These are phyloP conservation scores for Apophysomyces ossiformis DNA, from an alignment of 371 early-diverging fungal genomes.

Conservation along the genomic window DNA sequence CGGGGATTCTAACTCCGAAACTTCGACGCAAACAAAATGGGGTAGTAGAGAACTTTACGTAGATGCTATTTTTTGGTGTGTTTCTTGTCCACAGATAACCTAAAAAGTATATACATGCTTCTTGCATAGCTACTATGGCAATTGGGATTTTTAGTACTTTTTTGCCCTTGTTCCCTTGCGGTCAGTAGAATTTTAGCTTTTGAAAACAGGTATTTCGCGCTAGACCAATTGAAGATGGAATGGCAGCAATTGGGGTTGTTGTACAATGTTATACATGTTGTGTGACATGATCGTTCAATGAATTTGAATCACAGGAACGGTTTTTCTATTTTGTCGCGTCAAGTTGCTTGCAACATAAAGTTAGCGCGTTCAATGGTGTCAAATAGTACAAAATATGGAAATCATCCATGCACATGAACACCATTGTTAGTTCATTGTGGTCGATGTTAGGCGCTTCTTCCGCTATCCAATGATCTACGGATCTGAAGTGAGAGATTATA, in stretches of 20 bases:
- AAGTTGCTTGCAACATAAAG: too few relatives aligned
- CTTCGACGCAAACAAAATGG: not conserved
- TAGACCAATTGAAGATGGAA: conserved; percentile 3
- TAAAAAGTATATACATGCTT: too few relatives aligned
- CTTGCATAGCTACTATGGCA: too few relatives aligned
- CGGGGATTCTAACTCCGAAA: not conserved
- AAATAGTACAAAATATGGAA: conserved; percentile 1
- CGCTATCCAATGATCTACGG: not conserved
- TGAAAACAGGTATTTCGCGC: not conserved
- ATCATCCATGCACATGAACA: not conserved
- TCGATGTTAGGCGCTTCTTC: not conserved
- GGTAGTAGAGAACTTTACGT: too few relatives aligned
- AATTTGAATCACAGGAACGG: not conserved
- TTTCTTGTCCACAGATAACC: too few relatives aligned
- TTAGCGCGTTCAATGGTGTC: not conserved
- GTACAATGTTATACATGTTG: not conserved
- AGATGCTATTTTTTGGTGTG: too few relatives aligned
- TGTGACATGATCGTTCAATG: conserved; percentile 5
- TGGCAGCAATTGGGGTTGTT: conserved; percentile 1
- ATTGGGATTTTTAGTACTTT: too few relatives aligned
- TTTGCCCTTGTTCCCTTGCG: too few relatives aligned
- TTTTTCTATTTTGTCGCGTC: not conserved
- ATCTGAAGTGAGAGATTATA: not conserved
- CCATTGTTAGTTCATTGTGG: not conserved
- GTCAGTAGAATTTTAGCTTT: too few relatives aligned